Conservation (phyloP, 345 rosid species). For the Rhodamnia rubescens region DNA sequence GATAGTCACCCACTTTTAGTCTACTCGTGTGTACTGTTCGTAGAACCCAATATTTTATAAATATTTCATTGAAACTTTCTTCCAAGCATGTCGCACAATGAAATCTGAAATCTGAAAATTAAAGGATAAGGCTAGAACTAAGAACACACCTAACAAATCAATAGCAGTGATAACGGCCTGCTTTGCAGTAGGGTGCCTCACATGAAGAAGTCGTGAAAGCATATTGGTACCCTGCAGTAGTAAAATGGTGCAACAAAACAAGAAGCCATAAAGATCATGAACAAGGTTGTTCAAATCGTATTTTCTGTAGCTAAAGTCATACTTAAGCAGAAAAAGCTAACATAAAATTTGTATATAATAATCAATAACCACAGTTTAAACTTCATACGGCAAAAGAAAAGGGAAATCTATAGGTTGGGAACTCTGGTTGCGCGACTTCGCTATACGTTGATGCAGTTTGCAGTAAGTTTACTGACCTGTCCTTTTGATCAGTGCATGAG, state of each 20-base stretch:
- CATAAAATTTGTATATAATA: background rate
- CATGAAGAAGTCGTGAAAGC: constrained; percentile 97
- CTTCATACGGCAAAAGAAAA: background rate
- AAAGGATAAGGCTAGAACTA: background rate
- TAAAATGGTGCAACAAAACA: constrained; percentile 1
- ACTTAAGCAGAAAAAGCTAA: background rate
- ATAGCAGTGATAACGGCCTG: constrained; percentile 98
- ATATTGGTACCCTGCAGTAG: constrained; percentile 85
- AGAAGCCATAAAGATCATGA: background rate
- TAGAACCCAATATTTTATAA: background rate
- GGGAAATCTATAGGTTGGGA: background rate
- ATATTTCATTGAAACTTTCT: background rate
- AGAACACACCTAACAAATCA: constrained; percentile 64
- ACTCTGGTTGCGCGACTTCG: background rate
- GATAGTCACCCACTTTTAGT: background rate
- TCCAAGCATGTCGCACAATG: background rate
- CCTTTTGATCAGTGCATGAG: background rate
- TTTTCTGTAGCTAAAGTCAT: background rate
- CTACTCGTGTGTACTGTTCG: background rate
- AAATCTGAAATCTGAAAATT: background rate
- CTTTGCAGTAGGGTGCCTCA: constrained; percentile 81
- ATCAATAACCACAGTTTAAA: background rate
- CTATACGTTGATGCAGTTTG: background rate
- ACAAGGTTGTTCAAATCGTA: background rate
- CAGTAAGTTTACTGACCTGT: background rate